Percentiles rank a stretch among this genome's conserved stretches.
Conservation (phyloP, 2,329 filamentous ascomycete genomes). For the Sporothrix dimorphospora region DNA sequence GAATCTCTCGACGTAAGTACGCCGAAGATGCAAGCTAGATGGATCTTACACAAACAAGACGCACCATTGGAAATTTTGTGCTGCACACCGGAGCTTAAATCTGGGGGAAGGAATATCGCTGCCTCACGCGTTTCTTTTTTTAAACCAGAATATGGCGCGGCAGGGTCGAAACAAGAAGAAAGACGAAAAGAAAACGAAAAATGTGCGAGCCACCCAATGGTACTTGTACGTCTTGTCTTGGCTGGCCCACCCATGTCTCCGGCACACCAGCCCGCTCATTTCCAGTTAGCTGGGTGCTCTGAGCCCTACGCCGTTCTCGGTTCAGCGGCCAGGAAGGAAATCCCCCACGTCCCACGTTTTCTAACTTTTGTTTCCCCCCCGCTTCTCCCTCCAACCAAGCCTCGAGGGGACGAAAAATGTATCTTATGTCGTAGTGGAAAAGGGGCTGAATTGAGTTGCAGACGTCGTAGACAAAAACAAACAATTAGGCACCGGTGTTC, state of each 20-base stretch:
- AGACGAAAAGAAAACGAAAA: neutral
- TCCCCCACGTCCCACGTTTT: neutral
- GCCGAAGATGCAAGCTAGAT: too few relatives aligned
- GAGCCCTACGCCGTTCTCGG: neutral
- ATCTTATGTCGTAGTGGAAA: too few relatives aligned
- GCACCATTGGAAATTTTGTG: neutral
- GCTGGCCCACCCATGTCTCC: too few relatives aligned
- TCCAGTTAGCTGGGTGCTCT: neutral
- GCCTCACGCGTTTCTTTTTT: neutral
- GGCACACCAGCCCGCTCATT: neutral
- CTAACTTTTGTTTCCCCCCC: neutral
- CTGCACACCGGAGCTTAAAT: neutral
- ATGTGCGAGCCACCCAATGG: neutral
- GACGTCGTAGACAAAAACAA: neutral
- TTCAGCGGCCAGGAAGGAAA: neutral
- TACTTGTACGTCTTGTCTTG: neutral
- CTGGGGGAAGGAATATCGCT: neutral
- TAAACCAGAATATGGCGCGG: neutral
- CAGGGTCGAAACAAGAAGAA: neutral
- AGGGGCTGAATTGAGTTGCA: neutral
- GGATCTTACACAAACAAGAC: too few relatives aligned
- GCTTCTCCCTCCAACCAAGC: neutral
- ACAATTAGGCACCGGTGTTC: neutral
- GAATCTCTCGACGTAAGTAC: too few relatives aligned
- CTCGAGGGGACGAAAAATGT: neutral